A percentile compares a stretch with the other conserved stretches of the same genome.
These are phyloP conservation scores for Trichosporon sp. DNA, from an alignment of 1,284 basidiomycete species.

Conservation along the genomic window DNA sequence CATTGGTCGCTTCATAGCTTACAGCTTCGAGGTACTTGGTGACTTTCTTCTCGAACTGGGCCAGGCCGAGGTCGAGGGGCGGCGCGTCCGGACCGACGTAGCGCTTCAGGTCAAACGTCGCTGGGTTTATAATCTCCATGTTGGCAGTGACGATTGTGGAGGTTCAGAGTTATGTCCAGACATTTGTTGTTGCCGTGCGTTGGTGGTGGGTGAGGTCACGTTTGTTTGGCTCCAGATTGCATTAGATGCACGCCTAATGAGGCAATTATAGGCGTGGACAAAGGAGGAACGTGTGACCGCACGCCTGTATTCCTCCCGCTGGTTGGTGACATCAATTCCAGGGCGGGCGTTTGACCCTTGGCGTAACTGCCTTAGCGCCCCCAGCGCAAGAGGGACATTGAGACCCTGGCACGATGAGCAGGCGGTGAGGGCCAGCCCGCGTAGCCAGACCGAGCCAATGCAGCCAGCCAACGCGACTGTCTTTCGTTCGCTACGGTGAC, in stretches of 20 bases:
- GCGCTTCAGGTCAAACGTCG: slow-evolving; percentile 16
- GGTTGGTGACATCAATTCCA: slow-evolving; percentile 17
- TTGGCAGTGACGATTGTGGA: not conserved
- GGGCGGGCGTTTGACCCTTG: slow-evolving; percentile 3
- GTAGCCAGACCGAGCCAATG: not conserved
- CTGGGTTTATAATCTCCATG: not conserved
- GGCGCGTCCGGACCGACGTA: slow-evolving; percentile 26
- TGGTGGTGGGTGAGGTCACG: not conserved
- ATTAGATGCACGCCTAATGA: not conserved
- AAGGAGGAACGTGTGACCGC: not conserved
- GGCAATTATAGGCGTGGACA: not conserved
- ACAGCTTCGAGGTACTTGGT: slow-evolving; percentile 49
- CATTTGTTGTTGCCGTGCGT: not conserved
- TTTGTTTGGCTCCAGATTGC: slow-evolving; percentile 9
- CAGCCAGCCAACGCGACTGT: slow-evolving; percentile 4
- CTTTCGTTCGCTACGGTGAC: not conserved
- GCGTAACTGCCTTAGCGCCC: not conserved
- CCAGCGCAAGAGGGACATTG: not conserved
- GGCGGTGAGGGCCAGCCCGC: not conserved
- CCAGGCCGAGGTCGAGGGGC: slow-evolving; percentile 46
- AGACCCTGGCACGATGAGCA: not conserved
- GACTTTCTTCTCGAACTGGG: slow-evolving; percentile 44
- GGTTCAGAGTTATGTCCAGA: not conserved
- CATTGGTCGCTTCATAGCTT: slow-evolving; percentile 20
- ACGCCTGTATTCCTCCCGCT: not conserved